Evolutionary conservation across 192 early-diverging fungal genomes (phyloP).

Genomic region (Backusella luteola): DNA sequence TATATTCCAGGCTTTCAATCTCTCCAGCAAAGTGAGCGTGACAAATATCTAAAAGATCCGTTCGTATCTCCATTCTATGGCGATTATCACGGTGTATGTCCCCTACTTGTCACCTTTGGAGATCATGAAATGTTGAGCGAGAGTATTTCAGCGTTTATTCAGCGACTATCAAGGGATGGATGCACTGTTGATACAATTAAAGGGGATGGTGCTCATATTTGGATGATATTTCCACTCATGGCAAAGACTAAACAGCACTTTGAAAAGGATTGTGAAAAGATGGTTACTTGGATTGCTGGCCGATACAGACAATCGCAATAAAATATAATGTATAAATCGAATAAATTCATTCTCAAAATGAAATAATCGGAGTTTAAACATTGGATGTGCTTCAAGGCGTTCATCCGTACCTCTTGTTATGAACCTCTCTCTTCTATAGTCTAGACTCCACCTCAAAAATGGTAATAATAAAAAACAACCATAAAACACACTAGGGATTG

Average conservation of each 20-base stretch:
- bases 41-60: not conserved
- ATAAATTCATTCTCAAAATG: no score
- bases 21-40: not conserved
- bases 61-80: slow-evolving; percentile 11
- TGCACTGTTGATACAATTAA: not conserved
- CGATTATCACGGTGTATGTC: not conserved
- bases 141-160: slow-evolving; percentile 7
- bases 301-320: not conserved
- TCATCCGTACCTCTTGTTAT: not conserved
- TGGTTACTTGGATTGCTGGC: not conserved
- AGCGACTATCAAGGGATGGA: not conserved
- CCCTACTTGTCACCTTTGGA: slow-evolving; percentile 8
- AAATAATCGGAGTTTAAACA: not conserved
- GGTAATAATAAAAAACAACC: slow-evolving; percentile 7
- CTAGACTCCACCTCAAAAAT: slow-evolving; percentile 14
- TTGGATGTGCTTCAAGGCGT: not conserved
- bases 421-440: slow-evolving; percentile 16
- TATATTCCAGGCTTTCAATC: not conserved
- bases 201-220: not conserved
- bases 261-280: not conserved
- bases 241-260: not conserved
- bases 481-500: not conserved
- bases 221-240: not conserved
- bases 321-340: not conserved
- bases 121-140: slow-evolving; percentile 5